phyloP scores from a whole-genome alignment of 768 basidiomycete genomes.

The Rhizopogon rudus region DNA sequence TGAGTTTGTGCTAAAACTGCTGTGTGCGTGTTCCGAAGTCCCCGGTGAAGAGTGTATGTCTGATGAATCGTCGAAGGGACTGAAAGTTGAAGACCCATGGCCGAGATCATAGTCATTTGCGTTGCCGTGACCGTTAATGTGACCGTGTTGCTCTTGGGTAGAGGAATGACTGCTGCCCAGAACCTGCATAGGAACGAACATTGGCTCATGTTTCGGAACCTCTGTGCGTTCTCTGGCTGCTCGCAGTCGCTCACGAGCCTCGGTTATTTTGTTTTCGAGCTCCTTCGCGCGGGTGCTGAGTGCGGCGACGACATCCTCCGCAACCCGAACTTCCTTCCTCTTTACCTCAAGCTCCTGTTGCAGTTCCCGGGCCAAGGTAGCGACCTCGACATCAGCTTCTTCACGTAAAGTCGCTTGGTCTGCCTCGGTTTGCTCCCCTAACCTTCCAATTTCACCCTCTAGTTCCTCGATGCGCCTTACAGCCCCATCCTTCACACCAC shows the following conservation, averaged over 20 bases:
- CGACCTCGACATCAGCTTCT: conserved; percentile 38
- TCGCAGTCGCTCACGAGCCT: conserved; percentile 56
- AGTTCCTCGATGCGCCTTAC: conserved; percentile 52
- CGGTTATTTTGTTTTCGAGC: conserved; percentile 65
- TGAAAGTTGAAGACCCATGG: conserved; percentile 23
- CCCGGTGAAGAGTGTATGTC: conserved; percentile 12
- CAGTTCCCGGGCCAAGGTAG: conserved; percentile 40
- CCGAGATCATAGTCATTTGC: conserved; percentile 7
- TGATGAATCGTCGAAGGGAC: conserved; percentile 22
- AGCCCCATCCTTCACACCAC: conserved; percentile 58
- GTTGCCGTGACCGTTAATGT: conserved; percentile 3
- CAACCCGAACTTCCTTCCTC: conserved; percentile 47
- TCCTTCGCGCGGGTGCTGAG: conserved; percentile 65
- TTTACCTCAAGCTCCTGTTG: conserved; percentile 46
- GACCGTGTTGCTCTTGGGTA: conserved; percentile 4
- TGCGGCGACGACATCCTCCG: conserved; percentile 62
- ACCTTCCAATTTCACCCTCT: conserved; percentile 52
- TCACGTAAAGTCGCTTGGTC: conserved; percentile 49
- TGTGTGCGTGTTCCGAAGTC: conserved; percentile 7
- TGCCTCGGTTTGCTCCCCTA: conserved; percentile 49
- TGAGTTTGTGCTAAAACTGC: conserved; percentile 10
- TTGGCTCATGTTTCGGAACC: conserved; percentile 38
- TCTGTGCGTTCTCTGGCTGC: conserved; percentile 56
- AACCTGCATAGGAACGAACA: conserved; percentile 27
- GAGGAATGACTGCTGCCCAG: conserved; percentile 2